Evolutionary conservation across 2,329 filamentous ascomycete species (phyloP), one percentile per base, ranked within the genome.

Genomic region (Aureobasidium sp.): DNA sequence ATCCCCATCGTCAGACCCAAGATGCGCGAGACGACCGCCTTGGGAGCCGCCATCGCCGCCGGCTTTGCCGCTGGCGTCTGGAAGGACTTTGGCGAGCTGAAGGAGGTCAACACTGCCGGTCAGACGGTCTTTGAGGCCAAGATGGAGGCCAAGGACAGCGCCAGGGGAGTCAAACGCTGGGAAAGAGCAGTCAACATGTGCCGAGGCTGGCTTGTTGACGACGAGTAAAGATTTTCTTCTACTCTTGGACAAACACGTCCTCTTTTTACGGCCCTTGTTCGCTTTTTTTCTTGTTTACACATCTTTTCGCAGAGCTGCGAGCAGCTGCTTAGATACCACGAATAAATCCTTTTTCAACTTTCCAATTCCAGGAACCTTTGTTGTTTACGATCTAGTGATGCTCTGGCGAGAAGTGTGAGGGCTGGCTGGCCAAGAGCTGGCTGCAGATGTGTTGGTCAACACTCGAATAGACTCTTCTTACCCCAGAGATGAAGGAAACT

Each of bases 21-120:
- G 62, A 96, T 96, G 91, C 87, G 89, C 62, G 91, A 96, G 78
- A 95, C 91, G 4, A 96, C 91, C 1, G 88, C 91, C 0, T 82
- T 96, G 2, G 91, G 91, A 29, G 91, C 91, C 15, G 91, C 91
- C 52, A 93, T 96, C 68, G 90, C 91, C 17, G 91, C 91, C 9
- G 91, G 89, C n/a, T 85, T 96, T 64, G 90, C 91, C 9, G 85
- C 89, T 14, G 87, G 84, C 48, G 84, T 93, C 37, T 96, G 91
- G 90, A 82, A 84, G 65, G 82, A 85, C 69, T 85, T 94, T 62
- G 82, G 86, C 31, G 89, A 93, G 68, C 77, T 96, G 36, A 84
- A 84, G 68, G 79, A 86, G 64, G 86, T 94, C 73, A 91, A 91
- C 73, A 85, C 82, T 63, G 80, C 82, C 58, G 88, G 87, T 56